These are phyloP conservation scores for Misopates orontium DNA, from an alignment of 257 asterid genomes.

Conservation along the genomic window DNA sequence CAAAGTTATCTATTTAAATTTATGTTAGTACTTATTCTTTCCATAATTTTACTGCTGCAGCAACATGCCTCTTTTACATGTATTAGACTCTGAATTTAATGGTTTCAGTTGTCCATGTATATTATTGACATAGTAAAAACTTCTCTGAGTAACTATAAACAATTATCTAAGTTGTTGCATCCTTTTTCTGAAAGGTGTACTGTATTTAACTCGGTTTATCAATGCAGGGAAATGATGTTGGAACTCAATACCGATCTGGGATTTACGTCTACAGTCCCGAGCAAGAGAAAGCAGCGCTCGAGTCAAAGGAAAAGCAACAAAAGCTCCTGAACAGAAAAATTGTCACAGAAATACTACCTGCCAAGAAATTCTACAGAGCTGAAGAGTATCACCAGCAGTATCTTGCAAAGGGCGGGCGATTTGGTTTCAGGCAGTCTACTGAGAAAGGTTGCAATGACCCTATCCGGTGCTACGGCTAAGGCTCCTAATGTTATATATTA, in stretches of 20 bases:
- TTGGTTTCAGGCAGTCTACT: constrained; percentile 55
- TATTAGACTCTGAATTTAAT: no score
- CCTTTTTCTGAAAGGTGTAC: neutral
- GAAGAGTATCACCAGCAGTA: constrained; percentile 78
- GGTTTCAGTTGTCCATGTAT: no score
- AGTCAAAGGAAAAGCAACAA: constrained; percentile 52
- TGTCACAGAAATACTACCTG: constrained; percentile 61
- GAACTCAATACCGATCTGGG: constrained; percentile 69
- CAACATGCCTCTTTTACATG: no score
- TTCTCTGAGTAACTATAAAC: no score
- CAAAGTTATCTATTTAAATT: no score
- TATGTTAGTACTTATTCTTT: no score
- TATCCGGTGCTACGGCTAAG: constrained; percentile 60
- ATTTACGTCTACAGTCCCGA: constrained; percentile 61
- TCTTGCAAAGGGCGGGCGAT: constrained; percentile 63
- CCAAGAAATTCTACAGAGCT: constrained; percentile 71
- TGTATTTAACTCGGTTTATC: neutral
- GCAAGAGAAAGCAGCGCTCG: constrained; percentile 65
- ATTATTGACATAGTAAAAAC: no score
- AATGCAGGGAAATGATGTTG: constrained; percentile 68
- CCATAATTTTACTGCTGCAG: no score
- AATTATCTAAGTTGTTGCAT: neutral
- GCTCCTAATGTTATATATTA: no score
- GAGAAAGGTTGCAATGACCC: constrained; percentile 66
- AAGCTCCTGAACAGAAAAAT: constrained; percentile 50